Conservation (phyloP, 371 early-diverging fungal genomes). For the Globomyces sp. region DNA sequence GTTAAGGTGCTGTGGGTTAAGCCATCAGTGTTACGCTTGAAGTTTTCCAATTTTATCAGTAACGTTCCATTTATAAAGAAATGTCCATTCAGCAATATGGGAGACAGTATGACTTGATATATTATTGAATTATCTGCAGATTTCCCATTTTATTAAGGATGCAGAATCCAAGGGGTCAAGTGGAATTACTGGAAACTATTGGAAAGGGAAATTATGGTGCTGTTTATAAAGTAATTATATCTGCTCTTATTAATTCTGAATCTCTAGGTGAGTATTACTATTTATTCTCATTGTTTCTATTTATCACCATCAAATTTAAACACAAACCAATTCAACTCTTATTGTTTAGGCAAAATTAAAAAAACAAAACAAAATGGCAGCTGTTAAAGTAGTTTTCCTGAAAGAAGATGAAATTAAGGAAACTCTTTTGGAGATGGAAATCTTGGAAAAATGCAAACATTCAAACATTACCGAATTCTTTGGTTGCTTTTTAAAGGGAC, state of each 20-base stretch:
- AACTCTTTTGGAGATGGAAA: slow-evolving; percentile 60
- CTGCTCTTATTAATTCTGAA: background rate
- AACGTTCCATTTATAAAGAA: no score
- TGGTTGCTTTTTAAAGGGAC: slow-evolving; percentile 53
- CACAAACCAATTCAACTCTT: background rate
- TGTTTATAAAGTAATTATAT: slow-evolving; percentile 50
- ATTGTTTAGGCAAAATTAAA: slow-evolving; percentile 41
- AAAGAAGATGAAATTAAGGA: slow-evolving; percentile 62
- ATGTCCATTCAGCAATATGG: no score
- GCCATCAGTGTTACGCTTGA: no score
- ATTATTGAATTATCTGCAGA: no score
- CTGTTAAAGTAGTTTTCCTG: slow-evolving; percentile 56
- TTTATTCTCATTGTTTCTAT: slow-evolving; percentile 14
- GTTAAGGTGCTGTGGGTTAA: no score
- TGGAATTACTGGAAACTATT: slow-evolving; percentile 57
- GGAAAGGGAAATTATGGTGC: slow-evolving; percentile 63
- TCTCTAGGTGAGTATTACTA: background rate
- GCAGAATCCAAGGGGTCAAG: slow-evolving; percentile 53
- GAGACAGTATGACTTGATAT: no score
- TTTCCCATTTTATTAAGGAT: slow-evolving; percentile 54
- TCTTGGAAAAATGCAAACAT: slow-evolving; percentile 50
- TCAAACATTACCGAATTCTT: slow-evolving; percentile 51
- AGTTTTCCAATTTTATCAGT: no score
- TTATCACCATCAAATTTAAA: background rate
- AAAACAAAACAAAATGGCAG: slow-evolving; percentile 57